Conservation (phyloP, 225 moss, liverwort and hornwort genomes). For the Thuidium tamariscinum region DNA sequence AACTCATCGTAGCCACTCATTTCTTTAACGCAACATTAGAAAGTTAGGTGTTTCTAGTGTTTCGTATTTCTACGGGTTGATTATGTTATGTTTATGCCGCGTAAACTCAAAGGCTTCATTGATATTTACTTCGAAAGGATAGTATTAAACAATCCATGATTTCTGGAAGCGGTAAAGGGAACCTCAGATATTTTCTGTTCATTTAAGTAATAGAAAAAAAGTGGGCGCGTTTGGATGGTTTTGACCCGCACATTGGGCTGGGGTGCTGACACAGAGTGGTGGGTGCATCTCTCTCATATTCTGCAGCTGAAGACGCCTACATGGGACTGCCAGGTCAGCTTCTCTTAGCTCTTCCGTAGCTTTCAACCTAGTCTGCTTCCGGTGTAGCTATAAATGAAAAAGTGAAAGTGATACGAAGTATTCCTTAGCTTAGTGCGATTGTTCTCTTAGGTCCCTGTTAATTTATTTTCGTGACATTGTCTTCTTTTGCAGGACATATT, state of each 20-base stretch:
- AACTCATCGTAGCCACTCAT: neutral
- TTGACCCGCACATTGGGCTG: slow-evolving; percentile 64
- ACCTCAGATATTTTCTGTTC: neutral
- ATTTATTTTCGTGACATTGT: neutral
- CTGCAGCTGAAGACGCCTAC: slow-evolving; percentile 48
- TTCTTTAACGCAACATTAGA: neutral
- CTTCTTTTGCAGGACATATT: slow-evolving; percentile 35
- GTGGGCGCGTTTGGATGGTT: slow-evolving; percentile 26
- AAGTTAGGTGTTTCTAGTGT: neutral
- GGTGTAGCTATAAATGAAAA: neutral
- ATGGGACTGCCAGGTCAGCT: slow-evolving; percentile 37
- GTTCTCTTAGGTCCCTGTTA: neutral
- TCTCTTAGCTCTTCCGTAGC: neutral
- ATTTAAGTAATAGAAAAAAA: neutral
- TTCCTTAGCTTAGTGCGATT: neutral
- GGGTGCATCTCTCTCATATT: slow-evolving; percentile 59
- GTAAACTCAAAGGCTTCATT: neutral
- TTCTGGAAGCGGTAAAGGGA: neutral
- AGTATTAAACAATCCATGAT: neutral
- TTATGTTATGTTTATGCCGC: neutral
- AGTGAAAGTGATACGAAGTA: neutral
- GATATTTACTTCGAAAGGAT: neutral
- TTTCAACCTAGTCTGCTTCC: neutral
- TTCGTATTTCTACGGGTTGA: neutral
- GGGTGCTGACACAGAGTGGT: slow-evolving; percentile 70